A percentile compares a stretch with the other conserved stretches of the same genome.
Conservation (phyloP, 1,139 yeast species). For the Nakaseomyces glabratus region DNA sequence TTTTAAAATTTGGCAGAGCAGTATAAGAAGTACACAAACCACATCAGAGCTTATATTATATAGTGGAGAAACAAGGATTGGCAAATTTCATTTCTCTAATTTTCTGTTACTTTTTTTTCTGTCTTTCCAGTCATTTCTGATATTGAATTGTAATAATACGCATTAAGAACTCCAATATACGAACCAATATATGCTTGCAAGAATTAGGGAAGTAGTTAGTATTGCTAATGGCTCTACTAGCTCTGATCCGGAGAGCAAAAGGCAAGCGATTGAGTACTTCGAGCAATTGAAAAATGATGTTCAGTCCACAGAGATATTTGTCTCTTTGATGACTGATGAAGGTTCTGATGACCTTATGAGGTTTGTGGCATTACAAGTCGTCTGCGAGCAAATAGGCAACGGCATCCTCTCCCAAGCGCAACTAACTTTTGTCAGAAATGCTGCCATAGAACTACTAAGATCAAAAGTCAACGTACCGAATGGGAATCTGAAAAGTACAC, state of each 20-base stretch:
- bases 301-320: conserved; percentile 74
- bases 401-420: conserved; percentile 7
- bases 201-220: conserved; percentile 87
- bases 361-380: conserved; percentile 75
- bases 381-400: conserved; percentile 47
- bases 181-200: conserved; percentile 87
- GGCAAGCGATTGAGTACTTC: conserved; percentile 78
- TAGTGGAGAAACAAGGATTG: no score
- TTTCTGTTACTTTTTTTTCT: no score
- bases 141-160: no score
- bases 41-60: no score
- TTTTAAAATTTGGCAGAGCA: no score
- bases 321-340: conserved; percentile 46
- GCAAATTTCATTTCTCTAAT: no score
- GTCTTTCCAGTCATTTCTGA: no score
- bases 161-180: no score
- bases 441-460: conserved; percentile 37
- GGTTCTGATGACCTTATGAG: conserved; percentile 46
- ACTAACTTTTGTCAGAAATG: conserved; percentile 33
- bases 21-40: no score
- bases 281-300: conserved; percentile 64
- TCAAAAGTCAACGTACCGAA: conserved; percentile 19
- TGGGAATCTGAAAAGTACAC: conserved; percentile 42
- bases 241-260: conserved; percentile 57
- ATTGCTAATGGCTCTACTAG: conserved; percentile 71